Evolutionary conservation across 495 filamentous ascomycete species (phyloP).

Genomic region (Cryomyces minteri): DNA sequence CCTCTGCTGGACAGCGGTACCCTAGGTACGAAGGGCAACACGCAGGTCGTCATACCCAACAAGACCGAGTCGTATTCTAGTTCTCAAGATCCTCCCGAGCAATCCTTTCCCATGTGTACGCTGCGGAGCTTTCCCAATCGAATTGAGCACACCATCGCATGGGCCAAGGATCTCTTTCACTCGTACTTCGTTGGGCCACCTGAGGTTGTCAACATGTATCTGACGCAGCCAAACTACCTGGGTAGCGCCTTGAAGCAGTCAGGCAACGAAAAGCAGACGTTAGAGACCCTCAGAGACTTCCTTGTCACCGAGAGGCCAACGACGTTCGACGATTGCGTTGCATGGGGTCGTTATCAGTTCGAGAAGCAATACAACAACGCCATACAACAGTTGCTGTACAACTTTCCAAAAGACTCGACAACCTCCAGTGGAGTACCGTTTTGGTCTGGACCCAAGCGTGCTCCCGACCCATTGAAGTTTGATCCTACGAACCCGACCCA

Average conservation of each 20-base stretch:
- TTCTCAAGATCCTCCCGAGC: conserved; percentile 94
- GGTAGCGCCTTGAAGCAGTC: conserved; percentile 79
- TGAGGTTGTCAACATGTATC: conserved; percentile 88
- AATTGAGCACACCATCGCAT: conserved; percentile 98
- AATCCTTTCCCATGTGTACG: conserved; percentile 98
- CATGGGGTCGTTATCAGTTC: conserved; percentile 85
- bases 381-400: conserved; percentile 90
- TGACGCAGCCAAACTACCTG: conserved; percentile 81
- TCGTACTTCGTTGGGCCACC: conserved; percentile 82
- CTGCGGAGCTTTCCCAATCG: conserved; percentile 94
- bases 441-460: conserved; percentile 98
- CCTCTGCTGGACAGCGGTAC: conserved; percentile 93
- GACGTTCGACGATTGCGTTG: conserved; percentile 87
- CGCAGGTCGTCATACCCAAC: conserved; percentile 77
- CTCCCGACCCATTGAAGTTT: conserved; percentile 81
- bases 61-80: conserved; percentile 97
- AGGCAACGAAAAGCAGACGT: conserved; percentile 88
- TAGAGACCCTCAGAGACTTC: conserved; percentile 78
- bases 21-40: conserved; percentile 95
- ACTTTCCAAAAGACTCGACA: conserved; percentile 86
- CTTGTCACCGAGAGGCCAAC: conserved; percentile 86
- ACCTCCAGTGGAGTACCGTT: conserved; percentile 82
- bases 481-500: conserved; percentile 70
- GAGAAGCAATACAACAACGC: conserved; percentile 95
- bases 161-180: conserved; percentile 91